phyloP scores from a whole-genome alignment of 108 stramenopile species.

The Bacterosira constricta region DNA sequence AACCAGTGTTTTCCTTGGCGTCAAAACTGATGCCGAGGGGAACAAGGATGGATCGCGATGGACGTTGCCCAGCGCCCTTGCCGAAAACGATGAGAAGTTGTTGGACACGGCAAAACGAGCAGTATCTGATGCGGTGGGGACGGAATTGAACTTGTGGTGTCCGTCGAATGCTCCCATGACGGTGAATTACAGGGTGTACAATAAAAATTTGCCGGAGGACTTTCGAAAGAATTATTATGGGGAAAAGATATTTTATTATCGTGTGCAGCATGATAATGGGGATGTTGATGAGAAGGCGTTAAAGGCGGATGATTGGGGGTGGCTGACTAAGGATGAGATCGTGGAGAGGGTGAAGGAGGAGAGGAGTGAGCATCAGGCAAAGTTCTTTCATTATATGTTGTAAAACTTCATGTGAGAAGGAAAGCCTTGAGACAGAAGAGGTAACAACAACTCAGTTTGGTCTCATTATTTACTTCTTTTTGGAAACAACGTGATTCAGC shows the following conservation, averaged over 20 bases:
- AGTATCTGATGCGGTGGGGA: constrained; percentile 38
- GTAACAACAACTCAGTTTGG: too few relatives aligned
- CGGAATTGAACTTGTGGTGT: constrained; percentile 60
- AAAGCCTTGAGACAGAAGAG: too few relatives aligned
- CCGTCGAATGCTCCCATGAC: constrained; percentile 71
- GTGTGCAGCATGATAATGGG: constrained; percentile 72
- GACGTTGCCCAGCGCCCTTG: constrained; percentile 66
- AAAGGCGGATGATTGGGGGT: constrained; percentile 62
- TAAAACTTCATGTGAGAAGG: too few relatives aligned
- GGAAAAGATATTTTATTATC: constrained; percentile 81
- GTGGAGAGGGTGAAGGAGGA: constrained; percentile 55
- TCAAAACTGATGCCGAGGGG: constrained; percentile 47
- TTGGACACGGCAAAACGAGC: constrained; percentile 62
- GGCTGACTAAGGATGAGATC: constrained; percentile 77
- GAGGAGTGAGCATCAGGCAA: constrained; percentile 58
- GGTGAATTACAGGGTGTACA: constrained; percentile 58
- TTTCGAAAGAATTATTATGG: constrained; percentile 60
- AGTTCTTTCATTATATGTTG: constrained; percentile 81
- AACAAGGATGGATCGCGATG: constrained; percentile 37
- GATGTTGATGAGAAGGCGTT: constrained; percentile 37
- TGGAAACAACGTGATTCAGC: too few relatives aligned
- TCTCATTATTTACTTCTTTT: too few relatives aligned
- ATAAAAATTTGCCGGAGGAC: constrained; percentile 35
- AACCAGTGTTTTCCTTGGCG: constrained; percentile 66
- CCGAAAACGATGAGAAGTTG: constrained; percentile 60